Evolutionary conservation across 805 yeast genomes (phyloP).

Genomic region (Metschnikowia amazonensis): DNA sequence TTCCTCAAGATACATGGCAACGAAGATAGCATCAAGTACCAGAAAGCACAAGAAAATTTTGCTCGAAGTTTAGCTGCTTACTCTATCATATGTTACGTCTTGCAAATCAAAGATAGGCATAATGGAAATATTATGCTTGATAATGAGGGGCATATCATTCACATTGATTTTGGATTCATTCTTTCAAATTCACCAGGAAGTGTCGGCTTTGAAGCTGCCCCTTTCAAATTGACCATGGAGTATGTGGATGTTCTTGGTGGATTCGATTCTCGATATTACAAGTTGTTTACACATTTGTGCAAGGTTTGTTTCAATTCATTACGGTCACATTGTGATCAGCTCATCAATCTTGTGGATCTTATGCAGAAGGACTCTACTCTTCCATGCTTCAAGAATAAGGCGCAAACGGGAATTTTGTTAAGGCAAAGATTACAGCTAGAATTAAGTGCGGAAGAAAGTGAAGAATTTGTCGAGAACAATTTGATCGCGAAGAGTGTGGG

Average conservation of each 20-base stretch:
- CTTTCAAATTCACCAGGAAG: slow-evolving; percentile 79
- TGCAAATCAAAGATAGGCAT: slow-evolving; percentile 94
- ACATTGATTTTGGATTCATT: slow-evolving; percentile 79
- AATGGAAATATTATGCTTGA: slow-evolving; percentile 98
- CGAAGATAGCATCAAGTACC: slow-evolving; percentile 49
- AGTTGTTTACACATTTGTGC: slow-evolving; percentile 56
- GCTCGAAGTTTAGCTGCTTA: slow-evolving; percentile 86
- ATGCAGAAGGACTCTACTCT: slow-evolving; percentile 89
- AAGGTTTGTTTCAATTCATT: slow-evolving; percentile 72
- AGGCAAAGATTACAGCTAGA: slow-evolving; percentile 80
- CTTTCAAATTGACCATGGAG: slow-evolving; percentile 87
- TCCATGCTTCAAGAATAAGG: slow-evolving; percentile 91
- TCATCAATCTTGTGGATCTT: slow-evolving; percentile 80
- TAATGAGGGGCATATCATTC: slow-evolving; percentile 90
- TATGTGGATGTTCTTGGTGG: slow-evolving; percentile 90
- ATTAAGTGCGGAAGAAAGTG: slow-evolving; percentile 67
- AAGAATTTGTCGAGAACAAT: slow-evolving; percentile 69
- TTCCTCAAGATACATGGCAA: slow-evolving; percentile 74
- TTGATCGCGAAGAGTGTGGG: slow-evolving; percentile 81
- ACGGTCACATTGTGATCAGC: too few species aligned
- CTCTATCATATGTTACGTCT: slow-evolving; percentile 81
- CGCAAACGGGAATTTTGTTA: slow-evolving; percentile 71
- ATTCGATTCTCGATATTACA: slow-evolving; percentile 53
- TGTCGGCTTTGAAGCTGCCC: slow-evolving; percentile 96
- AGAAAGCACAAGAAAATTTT: slow-evolving; percentile 79